Base-by-base conservation (phyloP, 495 filamentous ascomycete genomes). In the Pyrenula aspistea region DNA sequence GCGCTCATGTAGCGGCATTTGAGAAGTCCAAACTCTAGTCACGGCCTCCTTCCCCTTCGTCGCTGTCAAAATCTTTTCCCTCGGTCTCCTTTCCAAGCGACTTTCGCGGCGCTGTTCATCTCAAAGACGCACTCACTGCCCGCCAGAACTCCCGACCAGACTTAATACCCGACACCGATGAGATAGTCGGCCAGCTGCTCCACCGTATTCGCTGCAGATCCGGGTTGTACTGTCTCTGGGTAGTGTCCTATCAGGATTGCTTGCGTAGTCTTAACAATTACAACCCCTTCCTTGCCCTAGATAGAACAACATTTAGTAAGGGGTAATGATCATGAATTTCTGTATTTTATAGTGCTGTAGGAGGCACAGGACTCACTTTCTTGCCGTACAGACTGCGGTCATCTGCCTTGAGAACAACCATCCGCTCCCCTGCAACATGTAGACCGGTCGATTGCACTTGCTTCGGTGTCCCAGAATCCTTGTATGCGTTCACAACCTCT, bases 171-270 rank as follows among this genome's bases (percentile, higher is more conserved):
- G 22, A 73, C 68, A 55, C 77, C 74, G 61, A 84, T 79, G 59
- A 92, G 74, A 69, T 92, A 91, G 62, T 91, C 88, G 48, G 74
- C 86, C 58, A 92, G 75, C 56, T 81, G 69, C 74, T 86, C 85
- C 57, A 86, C 80, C 20, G 78, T 78, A 60, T 71, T 78, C 53
- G 80, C 79, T 53, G 86, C 77, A 65, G 80, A 78, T 57, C 85
- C 85, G 23, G 84, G 84, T 63, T 83, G 76, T 49, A 79, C 71
- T 47, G 60, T 68, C 67, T 94, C 90, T 63, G 76, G 77, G 77
- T 95, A 86, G 76, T 95, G 89, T 62, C 80, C 85, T 68, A 98
- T 71, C 65, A 98, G 82, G 66, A 96, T 79, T 63, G 89, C 87
- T 71, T 91, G 86, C 54, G 72, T 82, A 61, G 91, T 91, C 76